phyloP scores from a whole-genome alignment of 306 rosid genomes.

The Biancaea sappan region DNA sequence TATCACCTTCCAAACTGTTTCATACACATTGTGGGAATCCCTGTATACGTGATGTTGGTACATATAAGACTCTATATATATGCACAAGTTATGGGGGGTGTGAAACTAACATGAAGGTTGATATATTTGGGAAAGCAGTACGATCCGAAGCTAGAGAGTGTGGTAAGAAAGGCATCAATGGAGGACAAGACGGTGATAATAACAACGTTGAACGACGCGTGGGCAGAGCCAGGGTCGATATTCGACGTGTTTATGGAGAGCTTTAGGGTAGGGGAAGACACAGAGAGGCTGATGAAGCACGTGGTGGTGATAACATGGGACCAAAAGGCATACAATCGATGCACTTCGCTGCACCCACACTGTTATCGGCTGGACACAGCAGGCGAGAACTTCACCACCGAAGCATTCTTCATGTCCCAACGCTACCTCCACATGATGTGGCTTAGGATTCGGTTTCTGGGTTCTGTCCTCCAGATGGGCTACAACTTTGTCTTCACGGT shows the following conservation, averaged over 20 bases:
- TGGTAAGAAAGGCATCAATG: slow-evolving; percentile 65
- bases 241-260: slow-evolving; percentile 79
- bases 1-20: too few species aligned
- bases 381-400: slow-evolving; percentile 64
- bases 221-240: slow-evolving; percentile 85
- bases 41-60: too few species aligned
- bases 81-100: too few species aligned
- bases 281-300: slow-evolving; percentile 58
- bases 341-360: slow-evolving; percentile 60
- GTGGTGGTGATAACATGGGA: slow-evolving; percentile 77
- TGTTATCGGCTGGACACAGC: slow-evolving; percentile 56
- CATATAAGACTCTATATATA: too few species aligned
- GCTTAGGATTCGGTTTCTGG: slow-evolving; percentile 67
- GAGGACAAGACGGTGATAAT: slow-evolving; percentile 61
- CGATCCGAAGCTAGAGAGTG: slow-evolving; percentile 38
- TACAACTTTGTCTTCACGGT: slow-evolving; percentile 89
- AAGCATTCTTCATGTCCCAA: slow-evolving; percentile 78
- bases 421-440: slow-evolving; percentile 82
- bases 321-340: slow-evolving; percentile 64
- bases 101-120: too few species aligned
- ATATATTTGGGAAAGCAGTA: too few species aligned
- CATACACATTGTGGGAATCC: too few species aligned
- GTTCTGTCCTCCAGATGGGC: slow-evolving; percentile 63
- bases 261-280: slow-evolving; percentile 61
- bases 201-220: slow-evolving; percentile 85